Percentiles rank a stretch among this genome's conserved stretches.
Conservation (phyloP, 2,329 filamentous ascomycete species). For the Neopestalotiopsis sp. region DNA sequence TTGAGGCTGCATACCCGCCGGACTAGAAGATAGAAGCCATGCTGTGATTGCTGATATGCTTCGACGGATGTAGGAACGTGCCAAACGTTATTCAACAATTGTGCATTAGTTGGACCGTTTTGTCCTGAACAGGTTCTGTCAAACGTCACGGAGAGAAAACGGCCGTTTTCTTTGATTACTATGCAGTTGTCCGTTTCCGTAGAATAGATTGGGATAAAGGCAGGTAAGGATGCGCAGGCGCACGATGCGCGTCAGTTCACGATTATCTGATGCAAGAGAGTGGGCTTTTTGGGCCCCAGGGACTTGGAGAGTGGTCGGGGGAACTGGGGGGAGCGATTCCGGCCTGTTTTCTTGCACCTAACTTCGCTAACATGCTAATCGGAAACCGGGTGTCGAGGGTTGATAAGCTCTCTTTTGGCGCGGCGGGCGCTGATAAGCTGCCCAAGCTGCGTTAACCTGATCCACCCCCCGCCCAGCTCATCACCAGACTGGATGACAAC, state of each 20-base stretch:
- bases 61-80: not conserved
- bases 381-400: constrained; percentile 4
- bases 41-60: not conserved
- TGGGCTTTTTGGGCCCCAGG: not conserved
- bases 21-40: not conserved
- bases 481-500: constrained; percentile 12
- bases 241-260: not conserved
- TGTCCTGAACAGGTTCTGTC: not conserved
- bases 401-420: constrained; percentile 14
- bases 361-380: not conserved
- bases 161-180: not conserved
- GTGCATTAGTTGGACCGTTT: not conserved
- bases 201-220: not conserved
- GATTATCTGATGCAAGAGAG: not conserved
- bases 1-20: constrained; percentile 11
- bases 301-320: not conserved
- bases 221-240: no score
- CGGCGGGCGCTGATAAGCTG: constrained; percentile 11
- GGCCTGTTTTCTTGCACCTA: constrained; percentile 13
- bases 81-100: not conserved
- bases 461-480: constrained; percentile 10
- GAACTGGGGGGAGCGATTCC: constrained; percentile 10
- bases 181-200: not conserved
- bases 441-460: constrained; percentile 8
- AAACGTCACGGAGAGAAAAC: not conserved